Evolutionary conservation across 345 rosid genomes (phyloP), one percentile per base, ranked within the genome.

Genomic region (Rhodamnia rubescens): DNA sequence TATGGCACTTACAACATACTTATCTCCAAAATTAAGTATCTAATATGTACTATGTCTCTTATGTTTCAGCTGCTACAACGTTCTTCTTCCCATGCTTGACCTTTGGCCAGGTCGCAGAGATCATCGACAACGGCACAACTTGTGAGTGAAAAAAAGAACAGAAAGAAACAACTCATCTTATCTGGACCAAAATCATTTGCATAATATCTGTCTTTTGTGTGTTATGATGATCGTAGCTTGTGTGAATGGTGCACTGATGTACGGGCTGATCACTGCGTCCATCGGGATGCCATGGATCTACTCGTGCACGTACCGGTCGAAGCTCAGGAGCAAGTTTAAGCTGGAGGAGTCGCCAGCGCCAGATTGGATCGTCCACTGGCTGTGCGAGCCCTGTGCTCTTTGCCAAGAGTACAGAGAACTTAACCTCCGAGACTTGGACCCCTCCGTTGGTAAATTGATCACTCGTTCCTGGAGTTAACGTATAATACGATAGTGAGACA

Each of bases 391-490:
- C 27, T 94, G 98, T 85, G 96, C 98, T 81, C 95, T 95, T 85
- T 94, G 98, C 78, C 98, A 94, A 87, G 95, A 92, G 44, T 92
- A 94, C 83, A 89, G 95, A 58, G 96, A 95, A 90, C 98, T 95
- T 50, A 87, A 91, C n/a, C 87, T 4, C 53, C 91, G 97, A 88
- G 96, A 96, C 81, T 81, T 87, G 75, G 96, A 95, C 82, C 98
- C 95, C 29, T 44, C 96, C 59, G 69, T 94, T 52, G 96, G 98
- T 93, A 90, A 61, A 3, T 32, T 16, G 24, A 64, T 32, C 8
- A 32, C 3, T 64, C 12, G 24, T 64, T 64, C 24, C 1, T 32
- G 8, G 3, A 64, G 78, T 32, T 5, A 8, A 32, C 44, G 32
- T 22, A 8, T 22, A 22, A 55, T 32, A 32, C 5, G 1, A 57